Percentiles rank a stretch among this genome's conserved stretches.
Conservation (phyloP, 2,329 filamentous ascomycete species). For the Cyanodermella asteris region DNA sequence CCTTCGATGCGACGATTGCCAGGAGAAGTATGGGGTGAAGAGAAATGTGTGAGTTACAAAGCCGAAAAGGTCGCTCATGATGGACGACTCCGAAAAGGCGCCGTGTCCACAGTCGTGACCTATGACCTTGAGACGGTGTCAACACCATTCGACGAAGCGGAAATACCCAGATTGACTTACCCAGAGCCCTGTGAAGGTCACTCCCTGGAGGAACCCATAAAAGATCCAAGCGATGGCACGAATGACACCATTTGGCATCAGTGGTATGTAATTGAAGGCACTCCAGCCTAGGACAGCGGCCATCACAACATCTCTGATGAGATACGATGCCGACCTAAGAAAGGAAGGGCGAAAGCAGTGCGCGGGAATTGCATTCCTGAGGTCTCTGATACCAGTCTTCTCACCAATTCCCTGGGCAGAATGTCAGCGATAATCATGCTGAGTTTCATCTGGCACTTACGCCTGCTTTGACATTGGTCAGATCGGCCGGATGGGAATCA, state of each 20-base stretch:
- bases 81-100: conserved; percentile 4
- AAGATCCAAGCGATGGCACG: not conserved
- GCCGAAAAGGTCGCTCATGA: conserved; percentile 4
- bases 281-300: not conserved
- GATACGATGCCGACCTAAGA: conserved; percentile 2
- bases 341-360: conserved; percentile 5
- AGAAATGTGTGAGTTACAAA: conserved; percentile 11
- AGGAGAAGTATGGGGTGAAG: conserved; percentile 8
- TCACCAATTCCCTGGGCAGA: no score
- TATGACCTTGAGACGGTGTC: not conserved
- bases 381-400: conserved; percentile 2
- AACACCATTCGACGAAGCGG: not conserved
- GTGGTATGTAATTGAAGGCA: not conserved
- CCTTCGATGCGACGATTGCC: conserved; percentile 2
- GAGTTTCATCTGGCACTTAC: no score
- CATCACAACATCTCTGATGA: conserved; percentile 2
- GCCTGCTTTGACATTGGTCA: no score
- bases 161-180: not conserved
- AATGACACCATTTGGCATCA: not conserved
- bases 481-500: no score
- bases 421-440: no score
- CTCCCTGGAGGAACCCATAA: not conserved
- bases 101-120: conserved; percentile 7
- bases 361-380: conserved; percentile 5
- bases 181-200: not conserved